Percentiles rank a stretch among this genome's conserved stretches.
phyloP scores from a whole-genome alignment of 1,139 yeast genomes.

The Candida sojae region DNA sequence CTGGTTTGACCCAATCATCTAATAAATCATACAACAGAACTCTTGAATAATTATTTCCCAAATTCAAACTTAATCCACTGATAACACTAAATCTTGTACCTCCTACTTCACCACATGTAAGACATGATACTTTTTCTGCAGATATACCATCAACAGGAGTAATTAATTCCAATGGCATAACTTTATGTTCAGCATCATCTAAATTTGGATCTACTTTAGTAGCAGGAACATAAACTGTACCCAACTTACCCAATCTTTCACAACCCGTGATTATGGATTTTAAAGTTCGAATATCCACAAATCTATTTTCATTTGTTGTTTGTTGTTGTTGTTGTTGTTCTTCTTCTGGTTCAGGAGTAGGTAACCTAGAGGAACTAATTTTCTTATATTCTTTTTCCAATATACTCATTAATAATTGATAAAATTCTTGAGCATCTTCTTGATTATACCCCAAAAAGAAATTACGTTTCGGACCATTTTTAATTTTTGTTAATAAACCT shows the following conservation, averaged over 20 bases:
- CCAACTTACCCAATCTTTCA: conserved; percentile 54
- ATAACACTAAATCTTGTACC: conserved; percentile 83
- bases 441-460: conserved; percentile 83
- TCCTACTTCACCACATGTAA: conserved; percentile 88
- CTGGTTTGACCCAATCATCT: conserved; percentile 75
- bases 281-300: conserved; percentile 21
- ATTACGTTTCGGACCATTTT: conserved; percentile 76
- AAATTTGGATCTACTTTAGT: conserved; percentile 71
- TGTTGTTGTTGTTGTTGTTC: conserved; percentile 4
- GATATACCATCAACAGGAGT: conserved; percentile 91
- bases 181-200: conserved; percentile 36
- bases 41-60: conserved; percentile 47
- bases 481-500: conserved; percentile 66
- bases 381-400: conserved; percentile 65
- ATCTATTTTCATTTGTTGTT: conserved; percentile 16
- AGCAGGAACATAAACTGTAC: conserved; percentile 70
- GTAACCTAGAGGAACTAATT: conserved; percentile 15
- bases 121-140: conserved; percentile 86
- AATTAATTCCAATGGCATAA: conserved; percentile 56
- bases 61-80: conserved; percentile 77
- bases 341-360: conserved; percentile 25
- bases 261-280: conserved; percentile 43
- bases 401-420: conserved; percentile 73
- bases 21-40: conserved; percentile 59
- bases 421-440: conserved; percentile 94